These are phyloP conservation scores for Penicillium herquei DNA, from an alignment of 495 filamentous ascomycete species.

Conservation along the genomic window DNA sequence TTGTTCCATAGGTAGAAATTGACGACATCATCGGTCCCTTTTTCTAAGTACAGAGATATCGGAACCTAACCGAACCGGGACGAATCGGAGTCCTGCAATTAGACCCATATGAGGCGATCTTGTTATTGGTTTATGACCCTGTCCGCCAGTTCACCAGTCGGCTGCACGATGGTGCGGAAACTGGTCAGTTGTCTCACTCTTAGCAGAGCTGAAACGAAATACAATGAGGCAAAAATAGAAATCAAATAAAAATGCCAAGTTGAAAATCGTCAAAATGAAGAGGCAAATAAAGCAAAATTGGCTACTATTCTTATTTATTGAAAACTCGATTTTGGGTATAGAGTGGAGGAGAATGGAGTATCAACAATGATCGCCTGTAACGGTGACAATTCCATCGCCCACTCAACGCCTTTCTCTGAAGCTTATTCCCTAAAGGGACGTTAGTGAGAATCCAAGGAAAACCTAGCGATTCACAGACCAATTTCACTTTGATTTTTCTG, in stretches of 20 bases:
- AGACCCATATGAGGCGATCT: conserved; percentile 7
- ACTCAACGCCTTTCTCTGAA: background rate
- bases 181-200: background rate
- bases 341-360: background rate
- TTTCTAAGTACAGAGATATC: conserved; percentile 3
- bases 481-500: background rate
- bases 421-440: background rate
- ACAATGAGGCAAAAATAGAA: background rate
- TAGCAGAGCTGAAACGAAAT: background rate
- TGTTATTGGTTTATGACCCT: conserved; percentile 3
- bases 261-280: background rate
- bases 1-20: background rate
- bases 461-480: background rate
- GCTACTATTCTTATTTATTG: background rate
- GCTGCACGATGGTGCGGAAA: background rate
- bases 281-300: background rate
- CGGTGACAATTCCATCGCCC: conserved; percentile 5
- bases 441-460: background rate
- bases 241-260: background rate
- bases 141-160: conserved; percentile 1
- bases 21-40: conserved; percentile 6
- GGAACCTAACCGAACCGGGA: conserved; percentile 21
- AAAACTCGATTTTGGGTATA: background rate
- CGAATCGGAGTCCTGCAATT: conserved; percentile 18
- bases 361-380: conserved; percentile 8